These are phyloP conservation scores for Acanthamoeba lenticulata DNA, from an alignment of 208 protist genomes.

Conservation along the genomic window DNA sequence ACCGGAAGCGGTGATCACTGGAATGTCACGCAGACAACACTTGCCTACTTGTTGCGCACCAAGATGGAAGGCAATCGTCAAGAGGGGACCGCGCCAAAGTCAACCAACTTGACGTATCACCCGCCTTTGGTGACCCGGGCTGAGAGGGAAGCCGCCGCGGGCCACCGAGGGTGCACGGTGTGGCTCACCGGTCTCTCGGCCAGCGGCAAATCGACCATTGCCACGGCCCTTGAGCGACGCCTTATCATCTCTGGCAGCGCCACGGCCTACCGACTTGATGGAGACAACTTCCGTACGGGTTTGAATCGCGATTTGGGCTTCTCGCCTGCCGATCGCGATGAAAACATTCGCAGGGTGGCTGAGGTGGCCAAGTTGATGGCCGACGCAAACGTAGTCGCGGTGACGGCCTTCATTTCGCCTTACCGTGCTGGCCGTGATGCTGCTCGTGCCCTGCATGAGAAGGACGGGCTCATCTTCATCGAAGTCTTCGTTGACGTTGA, in stretches of 20 bases:
- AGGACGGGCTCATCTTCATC: constrained; percentile 37
- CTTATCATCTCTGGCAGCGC: not conserved
- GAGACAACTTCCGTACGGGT: constrained; percentile 49
- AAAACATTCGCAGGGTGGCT: constrained; percentile 46
- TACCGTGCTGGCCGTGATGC: not conserved
- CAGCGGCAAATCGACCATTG: constrained; percentile 45
- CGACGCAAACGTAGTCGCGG: constrained; percentile 10
- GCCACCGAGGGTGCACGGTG: constrained; percentile 45
- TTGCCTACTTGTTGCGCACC: too few relatives aligned
- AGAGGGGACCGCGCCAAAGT: not conserved
- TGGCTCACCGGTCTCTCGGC: constrained; percentile 60
- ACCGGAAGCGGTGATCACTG: too few relatives aligned
- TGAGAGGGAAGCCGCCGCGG: not conserved
- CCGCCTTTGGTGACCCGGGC: constrained; percentile 8
- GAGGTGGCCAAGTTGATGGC: constrained; percentile 64
- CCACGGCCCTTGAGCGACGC: constrained; percentile 8
- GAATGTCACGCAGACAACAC: too few relatives aligned
- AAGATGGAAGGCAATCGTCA: not conserved
- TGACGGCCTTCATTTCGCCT: constrained; percentile 51
- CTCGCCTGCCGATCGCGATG: constrained; percentile 17
- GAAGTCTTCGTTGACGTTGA: constrained; percentile 39
- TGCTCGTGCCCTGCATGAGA: constrained; percentile 7
- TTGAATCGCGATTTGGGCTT: constrained; percentile 50
- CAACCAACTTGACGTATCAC: constrained; percentile 53
- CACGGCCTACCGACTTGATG: constrained; percentile 36